Conservation (phyloP, 345 rosid species). For the Acer saccharum region DNA sequence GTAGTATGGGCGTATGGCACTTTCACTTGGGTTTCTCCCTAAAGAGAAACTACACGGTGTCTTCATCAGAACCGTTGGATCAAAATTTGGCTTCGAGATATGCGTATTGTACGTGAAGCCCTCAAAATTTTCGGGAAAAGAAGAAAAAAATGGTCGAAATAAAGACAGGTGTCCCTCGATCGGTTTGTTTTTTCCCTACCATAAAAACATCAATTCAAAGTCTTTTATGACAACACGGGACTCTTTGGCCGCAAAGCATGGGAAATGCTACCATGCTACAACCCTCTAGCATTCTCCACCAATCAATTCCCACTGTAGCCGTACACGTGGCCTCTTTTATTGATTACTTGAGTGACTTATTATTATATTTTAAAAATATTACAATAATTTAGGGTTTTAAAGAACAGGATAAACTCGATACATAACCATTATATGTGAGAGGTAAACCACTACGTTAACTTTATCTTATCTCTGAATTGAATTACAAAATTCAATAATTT, state of each 20-base stretch:
- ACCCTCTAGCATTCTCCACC: background rate
- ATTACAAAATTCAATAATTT: too few relatives aligned
- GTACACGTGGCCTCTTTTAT: background rate
- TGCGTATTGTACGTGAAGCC: constrained; percentile 2
- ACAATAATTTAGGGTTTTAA: too few relatives aligned
- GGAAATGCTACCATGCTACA: background rate
- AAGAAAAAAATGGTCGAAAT: background rate
- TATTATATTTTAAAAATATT: too few relatives aligned
- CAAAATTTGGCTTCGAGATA: background rate
- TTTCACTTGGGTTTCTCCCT: background rate
- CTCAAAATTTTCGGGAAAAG: constrained; percentile 18
- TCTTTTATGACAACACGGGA: constrained; percentile 33
- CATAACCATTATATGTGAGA: too few relatives aligned
- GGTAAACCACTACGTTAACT: too few relatives aligned
- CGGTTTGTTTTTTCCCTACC: constrained; percentile 15
- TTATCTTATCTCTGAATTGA: too few relatives aligned
- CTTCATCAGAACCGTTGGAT: constrained; percentile 31
- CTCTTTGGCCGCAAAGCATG: background rate
- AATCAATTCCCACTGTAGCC: background rate
- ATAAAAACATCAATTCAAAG: constrained; percentile 19
- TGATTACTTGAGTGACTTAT: background rate
- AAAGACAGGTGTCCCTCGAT: constrained; percentile 28
- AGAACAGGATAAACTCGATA: too few relatives aligned
- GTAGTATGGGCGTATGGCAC: background rate
- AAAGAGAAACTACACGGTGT: background rate